Percentiles rank a stretch among this genome's conserved stretches.
These are phyloP conservation scores for Candida tropicalis DNA, from an alignment of 1,139 yeast species.

Conservation along the genomic window DNA sequence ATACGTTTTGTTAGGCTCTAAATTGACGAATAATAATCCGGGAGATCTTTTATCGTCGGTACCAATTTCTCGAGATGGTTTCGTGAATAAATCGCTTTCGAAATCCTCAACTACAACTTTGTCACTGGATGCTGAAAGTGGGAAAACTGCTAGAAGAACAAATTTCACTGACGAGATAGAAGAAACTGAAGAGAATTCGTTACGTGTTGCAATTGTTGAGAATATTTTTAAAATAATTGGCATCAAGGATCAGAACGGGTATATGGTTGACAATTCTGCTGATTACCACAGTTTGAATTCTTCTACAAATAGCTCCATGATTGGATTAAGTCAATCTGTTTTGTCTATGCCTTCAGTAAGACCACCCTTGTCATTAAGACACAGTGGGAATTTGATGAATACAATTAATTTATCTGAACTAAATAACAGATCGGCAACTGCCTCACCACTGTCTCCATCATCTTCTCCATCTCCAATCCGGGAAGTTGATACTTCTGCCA, in stretches of 20 bases:
- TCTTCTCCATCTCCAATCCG: background rate
- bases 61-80: slow-evolving; percentile 58
- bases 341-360: slow-evolving; percentile 8
- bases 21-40: slow-evolving; percentile 64
- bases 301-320: slow-evolving; percentile 12
- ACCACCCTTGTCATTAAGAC: slow-evolving; percentile 8
- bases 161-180: slow-evolving; percentile 59
- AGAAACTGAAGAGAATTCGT: slow-evolving; percentile 74
- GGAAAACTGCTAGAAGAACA: slow-evolving; percentile 6
- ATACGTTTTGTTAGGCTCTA: slow-evolving; percentile 65
- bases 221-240: slow-evolving; percentile 76
- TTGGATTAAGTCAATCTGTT: slow-evolving; percentile 9
- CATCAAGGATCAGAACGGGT: slow-evolving; percentile 36
- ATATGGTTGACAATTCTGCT: slow-evolving; percentile 6
- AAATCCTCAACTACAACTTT: slow-evolving; percentile 12
- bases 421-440: background rate
- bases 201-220: slow-evolving; percentile 73
- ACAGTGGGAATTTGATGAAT: slow-evolving; percentile 13
- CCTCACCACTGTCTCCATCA: too few species aligned
- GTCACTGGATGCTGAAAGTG: slow-evolving; percentile 8
- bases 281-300: slow-evolving; percentile 13
- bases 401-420: slow-evolving; percentile 13
- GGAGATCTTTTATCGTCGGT: slow-evolving; percentile 86
- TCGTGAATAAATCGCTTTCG: slow-evolving; percentile 20
- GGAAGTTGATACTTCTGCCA: background rate